Evolutionary conservation across 768 basidiomycete species (phyloP).

Genomic region (Boletus tylopilopsis): DNA sequence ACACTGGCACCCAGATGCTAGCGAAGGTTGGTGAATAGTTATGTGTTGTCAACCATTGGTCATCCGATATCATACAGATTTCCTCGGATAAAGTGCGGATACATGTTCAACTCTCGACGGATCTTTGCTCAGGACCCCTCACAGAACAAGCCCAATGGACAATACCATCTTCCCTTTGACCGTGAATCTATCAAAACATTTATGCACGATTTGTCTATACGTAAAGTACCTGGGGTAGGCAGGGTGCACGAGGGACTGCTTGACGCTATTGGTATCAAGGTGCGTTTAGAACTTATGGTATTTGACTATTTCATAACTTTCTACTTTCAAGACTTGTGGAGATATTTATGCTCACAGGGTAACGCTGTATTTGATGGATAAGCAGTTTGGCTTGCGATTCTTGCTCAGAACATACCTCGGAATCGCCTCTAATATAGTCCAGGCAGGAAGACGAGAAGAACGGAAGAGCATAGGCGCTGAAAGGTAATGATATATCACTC

Average conservation of each 20-base stretch:
- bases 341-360: slow-evolving; percentile 81
- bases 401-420: slow-evolving; percentile 82
- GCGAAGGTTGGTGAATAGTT: slow-evolving; percentile 73
- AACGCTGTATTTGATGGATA: slow-evolving; percentile 77
- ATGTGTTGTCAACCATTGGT: background rate
- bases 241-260: slow-evolving; percentile 85
- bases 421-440: slow-evolving; percentile 78
- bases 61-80: slow-evolving; percentile 47
- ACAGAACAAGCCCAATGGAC: slow-evolving; percentile 93
- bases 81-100: slow-evolving; percentile 82
- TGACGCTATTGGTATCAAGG: slow-evolving; percentile 85
- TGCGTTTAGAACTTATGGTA: background rate
- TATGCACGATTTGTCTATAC: slow-evolving; percentile 78
- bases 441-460: slow-evolving; percentile 73
- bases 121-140: background rate
- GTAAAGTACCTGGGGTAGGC: slow-evolving; percentile 87
- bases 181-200: slow-evolving; percentile 62
- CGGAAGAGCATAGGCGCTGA: slow-evolving; percentile 93
- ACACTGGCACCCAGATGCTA: slow-evolving; percentile 56
- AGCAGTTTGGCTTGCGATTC: slow-evolving; percentile 75
- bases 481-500: slow-evolving; percentile 41
- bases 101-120: background rate
- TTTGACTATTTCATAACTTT: background rate
- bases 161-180: slow-evolving; percentile 73
- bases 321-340: slow-evolving; percentile 65